A percentile compares a stretch with the other conserved stretches of the same genome.
Conservation (phyloP, 2,329 filamentous ascomycete genomes). For the Phyllosticta capitalensis region DNA sequence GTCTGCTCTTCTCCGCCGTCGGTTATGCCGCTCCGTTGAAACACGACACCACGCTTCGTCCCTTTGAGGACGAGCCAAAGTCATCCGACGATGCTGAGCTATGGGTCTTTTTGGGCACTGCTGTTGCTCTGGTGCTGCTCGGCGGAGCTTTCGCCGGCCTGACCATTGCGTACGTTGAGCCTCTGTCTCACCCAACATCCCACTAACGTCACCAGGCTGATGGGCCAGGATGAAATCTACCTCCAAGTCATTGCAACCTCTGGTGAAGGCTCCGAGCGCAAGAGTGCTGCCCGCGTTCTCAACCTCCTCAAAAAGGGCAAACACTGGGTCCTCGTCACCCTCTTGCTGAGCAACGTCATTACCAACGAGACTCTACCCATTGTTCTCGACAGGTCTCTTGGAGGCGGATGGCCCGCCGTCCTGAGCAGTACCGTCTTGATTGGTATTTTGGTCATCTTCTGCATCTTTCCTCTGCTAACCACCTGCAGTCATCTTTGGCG, state of each 20-base stretch:
- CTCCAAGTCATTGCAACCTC: conserved; percentile 88
- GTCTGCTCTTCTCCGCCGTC: conserved; percentile 24
- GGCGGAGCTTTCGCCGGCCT: conserved; percentile 92
- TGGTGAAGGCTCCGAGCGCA: conserved; percentile 73
- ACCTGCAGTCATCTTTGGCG: conserved; percentile 81
- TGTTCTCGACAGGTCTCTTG: conserved; percentile 84
- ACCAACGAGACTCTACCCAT: conserved; percentile 96
- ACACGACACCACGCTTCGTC: conserved; percentile 18
- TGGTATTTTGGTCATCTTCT: conserved; percentile 46
- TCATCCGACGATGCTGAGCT: conserved; percentile 50
- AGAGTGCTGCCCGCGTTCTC: conserved; percentile 74
- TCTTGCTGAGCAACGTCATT: conserved; percentile 92
- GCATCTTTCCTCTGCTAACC: conserved; percentile 13
- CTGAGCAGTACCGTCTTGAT: conserved; percentile 89
- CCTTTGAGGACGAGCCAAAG: conserved; percentile 25
- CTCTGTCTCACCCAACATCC: neutral
- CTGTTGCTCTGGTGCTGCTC: conserved; percentile 69
- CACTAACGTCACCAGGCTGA: conserved; percentile 33
- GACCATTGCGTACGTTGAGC: conserved; percentile 65
- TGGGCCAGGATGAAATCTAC: conserved; percentile 87
- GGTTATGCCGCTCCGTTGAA: conserved; percentile 26
- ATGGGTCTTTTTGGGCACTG: conserved; percentile 73
- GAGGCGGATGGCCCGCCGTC: conserved; percentile 89
- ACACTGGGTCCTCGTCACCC: conserved; percentile 94
- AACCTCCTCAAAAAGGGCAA: conserved; percentile 77